Percentiles rank a stretch among this genome's conserved stretches.
phyloP scores from a whole-genome alignment of 495 filamentous ascomycete species.

The Xeromyces bisporus region DNA sequence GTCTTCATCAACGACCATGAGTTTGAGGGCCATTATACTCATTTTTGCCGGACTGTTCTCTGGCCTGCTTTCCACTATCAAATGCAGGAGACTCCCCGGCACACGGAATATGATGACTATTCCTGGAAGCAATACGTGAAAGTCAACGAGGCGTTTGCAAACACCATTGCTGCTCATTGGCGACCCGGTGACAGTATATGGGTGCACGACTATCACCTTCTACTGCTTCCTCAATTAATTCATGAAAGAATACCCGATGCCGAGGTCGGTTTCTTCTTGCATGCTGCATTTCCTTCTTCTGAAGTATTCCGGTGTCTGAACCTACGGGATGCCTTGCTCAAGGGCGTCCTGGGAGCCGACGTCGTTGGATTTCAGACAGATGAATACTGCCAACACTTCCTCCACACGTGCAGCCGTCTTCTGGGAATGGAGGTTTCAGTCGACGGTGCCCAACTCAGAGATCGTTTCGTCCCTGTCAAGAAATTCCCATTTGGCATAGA shows the following conservation, averaged over 20 bases:
- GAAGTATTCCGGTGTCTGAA: conserved; percentile 80
- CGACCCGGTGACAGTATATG: conserved; percentile 74
- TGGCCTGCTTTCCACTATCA: conserved; percentile 89
- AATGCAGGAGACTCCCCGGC: conserved; percentile 84
- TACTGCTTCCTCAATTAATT: conserved; percentile 65
- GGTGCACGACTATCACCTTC: conserved; percentile 83
- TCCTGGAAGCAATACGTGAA: conserved; percentile 86
- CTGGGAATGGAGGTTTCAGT: conserved; percentile 61
- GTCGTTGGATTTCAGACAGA: conserved; percentile 80
- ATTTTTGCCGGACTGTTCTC: conserved; percentile 74
- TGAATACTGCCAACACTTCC: conserved; percentile 81
- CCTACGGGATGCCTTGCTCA: conserved; percentile 56
- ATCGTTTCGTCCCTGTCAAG: conserved; percentile 67
- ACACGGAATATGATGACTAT: conserved; percentile 84
- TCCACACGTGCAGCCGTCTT: conserved; percentile 76
- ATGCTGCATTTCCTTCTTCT: conserved; percentile 80
- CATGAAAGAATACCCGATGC: conserved; percentile 62
- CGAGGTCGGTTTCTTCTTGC: conserved; percentile 83
- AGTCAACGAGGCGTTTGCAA: conserved; percentile 74
- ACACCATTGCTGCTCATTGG: conserved; percentile 68
- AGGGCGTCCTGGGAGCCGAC: conserved; percentile 78
- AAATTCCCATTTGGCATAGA: conserved; percentile 33
- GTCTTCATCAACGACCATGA: conserved; percentile 72
- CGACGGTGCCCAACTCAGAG: conserved; percentile 63
- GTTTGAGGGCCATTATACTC: conserved; percentile 72